Percentiles rank a stretch among this genome's conserved stretches.
These are phyloP conservation scores for Tetragonia tetragonoides DNA, from an alignment of 148 eudicot genomes.

Conservation along the genomic window DNA sequence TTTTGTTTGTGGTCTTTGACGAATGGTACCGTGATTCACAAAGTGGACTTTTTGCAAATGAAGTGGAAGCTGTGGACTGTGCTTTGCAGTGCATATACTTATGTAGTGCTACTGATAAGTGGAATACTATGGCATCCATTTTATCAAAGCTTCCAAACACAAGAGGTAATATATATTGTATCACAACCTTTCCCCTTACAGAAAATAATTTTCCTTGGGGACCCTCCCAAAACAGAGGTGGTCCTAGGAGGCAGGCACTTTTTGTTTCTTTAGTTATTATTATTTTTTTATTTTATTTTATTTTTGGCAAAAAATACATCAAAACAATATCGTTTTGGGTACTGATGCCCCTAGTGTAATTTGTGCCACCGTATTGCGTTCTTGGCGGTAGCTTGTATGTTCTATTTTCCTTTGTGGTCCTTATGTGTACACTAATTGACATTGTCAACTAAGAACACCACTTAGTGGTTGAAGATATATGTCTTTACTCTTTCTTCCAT, in stretches of 20 bases:
- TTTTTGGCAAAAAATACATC: neutral
- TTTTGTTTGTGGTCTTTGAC: conserved; percentile 71
- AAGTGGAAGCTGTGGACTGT: conserved; percentile 68
- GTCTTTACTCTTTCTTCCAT: neutral
- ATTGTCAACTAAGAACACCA: too few relatives aligned
- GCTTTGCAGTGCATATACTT: conserved; percentile 81
- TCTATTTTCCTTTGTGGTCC: neutral
- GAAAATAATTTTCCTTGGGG: conserved; percentile 4
- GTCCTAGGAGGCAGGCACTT: too few relatives aligned
- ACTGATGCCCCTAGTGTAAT: too few relatives aligned
- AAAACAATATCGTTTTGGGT: neutral
- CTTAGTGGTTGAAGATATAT: too few relatives aligned
- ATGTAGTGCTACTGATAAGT: conserved; percentile 63
- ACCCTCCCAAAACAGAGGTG: neutral
- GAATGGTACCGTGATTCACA: conserved; percentile 59
- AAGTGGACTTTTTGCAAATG: conserved; percentile 56
- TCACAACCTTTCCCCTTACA: conserved; percentile 1
- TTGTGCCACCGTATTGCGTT: neutral
- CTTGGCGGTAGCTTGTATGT: neutral
- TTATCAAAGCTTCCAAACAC: conserved; percentile 63
- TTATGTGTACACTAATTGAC: too few relatives aligned
- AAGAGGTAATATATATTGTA: conserved; percentile 49
- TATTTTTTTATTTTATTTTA: too few relatives aligned
- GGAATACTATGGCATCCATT: conserved; percentile 88
- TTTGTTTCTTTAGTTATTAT: too few relatives aligned